Evolutionary conservation across 2,329 filamentous ascomycete species (phyloP).

Genomic region (Ophiostoma novo-ulmi): DNA sequence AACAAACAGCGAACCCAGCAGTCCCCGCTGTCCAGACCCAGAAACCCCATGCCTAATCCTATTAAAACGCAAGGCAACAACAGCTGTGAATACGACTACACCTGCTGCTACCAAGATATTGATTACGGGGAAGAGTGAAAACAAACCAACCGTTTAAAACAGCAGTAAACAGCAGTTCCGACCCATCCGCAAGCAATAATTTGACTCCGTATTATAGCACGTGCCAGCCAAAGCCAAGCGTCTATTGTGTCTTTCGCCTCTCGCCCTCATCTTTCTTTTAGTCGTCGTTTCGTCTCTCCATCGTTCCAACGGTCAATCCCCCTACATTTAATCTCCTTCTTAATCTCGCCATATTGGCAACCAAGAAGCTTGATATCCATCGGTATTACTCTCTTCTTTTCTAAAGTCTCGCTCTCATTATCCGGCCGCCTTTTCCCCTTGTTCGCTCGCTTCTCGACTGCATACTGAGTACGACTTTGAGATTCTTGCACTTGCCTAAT

Average conservation of each 20-base stretch:
- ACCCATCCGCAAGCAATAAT: constrained; percentile 10
- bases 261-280: background rate
- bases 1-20: background rate
- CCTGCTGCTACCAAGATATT: background rate
- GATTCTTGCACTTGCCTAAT: constrained; percentile 6
- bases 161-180: background rate
- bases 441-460: background rate
- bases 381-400: background rate
- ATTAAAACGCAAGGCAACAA: background rate
- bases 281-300: background rate
- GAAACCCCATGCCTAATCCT: background rate
- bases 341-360: background rate
- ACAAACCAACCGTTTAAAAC: background rate
- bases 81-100: background rate
- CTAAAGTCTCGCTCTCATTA: background rate
- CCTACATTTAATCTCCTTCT: background rate
- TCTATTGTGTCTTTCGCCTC: background rate
- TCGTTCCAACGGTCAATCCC: background rate
- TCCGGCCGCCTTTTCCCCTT: background rate
- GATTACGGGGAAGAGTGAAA: background rate
- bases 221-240: constrained; percentile 7
- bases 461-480: constrained; percentile 1
- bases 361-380: background rate
- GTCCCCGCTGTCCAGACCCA: background rate
- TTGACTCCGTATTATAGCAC: background rate